A percentile compares a stretch with the other conserved stretches of the same genome.
These are phyloP conservation scores for Boletus semigastroideus DNA, from an alignment of 1,284 basidiomycete species.

Conservation along the genomic window DNA sequence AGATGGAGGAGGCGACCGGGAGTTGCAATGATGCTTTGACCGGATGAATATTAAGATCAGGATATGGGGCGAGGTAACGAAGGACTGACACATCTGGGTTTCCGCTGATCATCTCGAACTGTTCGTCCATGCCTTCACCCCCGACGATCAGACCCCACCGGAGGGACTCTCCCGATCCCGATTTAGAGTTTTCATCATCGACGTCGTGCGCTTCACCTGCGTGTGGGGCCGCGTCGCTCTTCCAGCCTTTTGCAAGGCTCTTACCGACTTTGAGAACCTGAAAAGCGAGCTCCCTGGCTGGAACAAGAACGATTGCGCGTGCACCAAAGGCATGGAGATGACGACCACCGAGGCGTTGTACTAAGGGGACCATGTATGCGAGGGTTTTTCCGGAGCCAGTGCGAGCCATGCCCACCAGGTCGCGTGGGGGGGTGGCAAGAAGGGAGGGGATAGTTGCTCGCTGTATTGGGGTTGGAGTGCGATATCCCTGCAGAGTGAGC, in stretches of 20 bases:
- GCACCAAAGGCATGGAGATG: constrained; percentile 84
- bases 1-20: constrained; percentile 96
- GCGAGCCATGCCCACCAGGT: constrained; percentile 97
- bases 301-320: constrained; percentile 86
- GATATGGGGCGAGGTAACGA: constrained; percentile 6
- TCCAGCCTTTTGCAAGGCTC: constrained; percentile 82
- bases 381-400: constrained; percentile 99
- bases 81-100: constrained; percentile 89
- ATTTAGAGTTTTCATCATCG: constrained; percentile 47
- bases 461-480: constrained; percentile 96
- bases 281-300: constrained; percentile 91
- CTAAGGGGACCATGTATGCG: constrained; percentile 92
- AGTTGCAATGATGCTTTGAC: constrained; percentile 86
- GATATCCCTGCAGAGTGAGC: constrained; percentile 90
- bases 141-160: constrained; percentile 96
- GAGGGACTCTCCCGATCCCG: constrained; percentile 60
- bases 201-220: constrained; percentile 60
- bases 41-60: constrained; percentile 12
- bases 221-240: constrained; percentile 55
- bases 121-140: constrained; percentile 94
- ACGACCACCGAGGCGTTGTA: constrained; percentile 82
- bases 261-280: constrained; percentile 96
- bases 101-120: constrained; percentile 93
- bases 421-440: constrained; percentile 82
- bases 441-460: constrained; percentile 87